These are phyloP conservation scores for Vicia villosa DNA, from an alignment of 306 rosid genomes.

Conservation along the genomic window DNA sequence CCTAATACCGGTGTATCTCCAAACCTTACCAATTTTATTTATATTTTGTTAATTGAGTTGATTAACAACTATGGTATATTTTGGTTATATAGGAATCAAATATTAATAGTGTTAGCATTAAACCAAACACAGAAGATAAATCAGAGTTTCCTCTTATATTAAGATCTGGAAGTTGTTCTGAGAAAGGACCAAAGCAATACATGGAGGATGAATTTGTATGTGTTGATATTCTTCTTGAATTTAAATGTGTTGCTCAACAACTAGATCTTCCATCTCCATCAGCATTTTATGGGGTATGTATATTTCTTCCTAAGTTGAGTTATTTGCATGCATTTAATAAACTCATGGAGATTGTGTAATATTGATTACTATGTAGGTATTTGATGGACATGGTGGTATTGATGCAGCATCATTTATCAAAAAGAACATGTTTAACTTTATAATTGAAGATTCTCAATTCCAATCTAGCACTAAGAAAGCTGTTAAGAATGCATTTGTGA, in stretches of 20 bases:
- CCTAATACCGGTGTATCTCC: background rate
- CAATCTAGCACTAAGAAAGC: constrained; percentile 50
- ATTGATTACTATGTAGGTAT: constrained; percentile 47
- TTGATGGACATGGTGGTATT: constrained; percentile 73
- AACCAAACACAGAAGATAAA: constrained; percentile 46
- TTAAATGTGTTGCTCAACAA: constrained; percentile 31
- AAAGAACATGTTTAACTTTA: constrained; percentile 56
- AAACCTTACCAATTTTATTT: background rate
- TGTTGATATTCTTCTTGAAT: constrained; percentile 47
- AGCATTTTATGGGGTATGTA: constrained; percentile 72
- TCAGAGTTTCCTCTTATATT: constrained; percentile 42
- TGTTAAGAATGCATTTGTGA: constrained; percentile 53
- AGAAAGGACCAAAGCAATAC: constrained; percentile 67
- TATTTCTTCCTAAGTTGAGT: constrained; percentile 23
- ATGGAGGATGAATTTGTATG: constrained; percentile 70
- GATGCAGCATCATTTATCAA: constrained; percentile 62
- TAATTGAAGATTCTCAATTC: constrained; percentile 53
- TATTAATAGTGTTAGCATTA: constrained; percentile 37
- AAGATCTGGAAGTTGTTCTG: constrained; percentile 63
- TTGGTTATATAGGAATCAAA: constrained; percentile 51
- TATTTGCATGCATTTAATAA: background rate
- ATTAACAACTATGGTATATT: constrained; percentile 19
- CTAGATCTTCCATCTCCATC: constrained; percentile 46
- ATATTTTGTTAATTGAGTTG: background rate
- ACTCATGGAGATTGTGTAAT: constrained; percentile 26